Base-by-base conservation (phyloP, 2,329 filamentous ascomycete genomes). In the Fusarium pseudograminearum region DNA sequence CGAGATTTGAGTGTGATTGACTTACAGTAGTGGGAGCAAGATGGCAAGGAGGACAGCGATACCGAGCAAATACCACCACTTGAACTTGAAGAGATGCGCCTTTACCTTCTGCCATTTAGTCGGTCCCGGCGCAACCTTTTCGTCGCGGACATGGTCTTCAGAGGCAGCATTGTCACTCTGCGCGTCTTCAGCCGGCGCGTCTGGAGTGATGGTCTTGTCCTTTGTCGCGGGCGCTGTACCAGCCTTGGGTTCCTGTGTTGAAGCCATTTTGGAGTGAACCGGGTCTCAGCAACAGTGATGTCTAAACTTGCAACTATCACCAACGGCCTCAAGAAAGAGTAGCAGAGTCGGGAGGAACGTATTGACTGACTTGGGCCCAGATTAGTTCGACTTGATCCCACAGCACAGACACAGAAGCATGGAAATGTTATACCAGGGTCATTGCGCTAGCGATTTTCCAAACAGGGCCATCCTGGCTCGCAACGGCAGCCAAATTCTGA, bases 21-120 rank as follows among this genome's bases (percentile, higher is more conserved):
- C 82, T 77, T 76, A 85, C 83, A 84, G 65, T 20, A 85, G 71
- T 1, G 83, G 83, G 5, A 85, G 62, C 6, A 84, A 69, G 24
- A 85, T 84, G 8, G 80, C 80, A 3, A 83, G 77, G 7, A 84
- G 77, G 30, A 84, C 73, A 33, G 83, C 69, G 15, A 76, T 53
- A 18, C 71, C 81, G n/a, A 82, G 72, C 5, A 83, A 50, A 69
- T 85, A 84, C 75, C 80, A 79, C 75, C 79, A 80, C 76, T 80
- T 82, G 60, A 82, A 83, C 31, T 78, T 76, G n/a, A 75, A 72
- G 59, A 79, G 82, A 70, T 85, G 83, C 2, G 73, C 72, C 59
- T 52, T 52, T 9, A 70, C 18, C 61, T 80, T 83, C 58, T 84
- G 74, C 61, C 74, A 77, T 67, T 79, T 77, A 15, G 69, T 66